These are phyloP conservation scores for Trametes polyzona DNA, from an alignment of 1,284 basidiomycete species.

Conservation along the genomic window DNA sequence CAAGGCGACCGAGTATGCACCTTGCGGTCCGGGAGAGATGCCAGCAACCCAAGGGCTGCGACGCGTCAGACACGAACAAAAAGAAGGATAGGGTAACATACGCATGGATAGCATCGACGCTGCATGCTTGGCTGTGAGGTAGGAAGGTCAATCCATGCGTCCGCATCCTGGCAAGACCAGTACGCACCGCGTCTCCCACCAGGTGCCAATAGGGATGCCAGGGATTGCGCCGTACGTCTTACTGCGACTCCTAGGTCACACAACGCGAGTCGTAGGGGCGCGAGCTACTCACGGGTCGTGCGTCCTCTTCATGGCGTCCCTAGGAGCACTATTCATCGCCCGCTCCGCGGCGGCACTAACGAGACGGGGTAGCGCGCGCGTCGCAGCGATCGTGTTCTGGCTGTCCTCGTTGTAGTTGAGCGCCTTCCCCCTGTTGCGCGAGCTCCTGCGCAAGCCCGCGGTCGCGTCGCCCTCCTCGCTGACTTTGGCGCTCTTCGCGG, in stretches of 20 bases:
- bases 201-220: conserved; percentile 74
- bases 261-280: neutral
- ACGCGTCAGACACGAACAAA: neutral
- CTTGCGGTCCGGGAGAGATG: conserved; percentile 65
- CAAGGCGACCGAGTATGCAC: conserved; percentile 80
- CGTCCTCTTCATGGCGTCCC: conserved; percentile 40
- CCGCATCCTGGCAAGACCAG: neutral
- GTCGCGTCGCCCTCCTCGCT: conserved; percentile 11
- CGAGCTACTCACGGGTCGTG: conserved; percentile 63
- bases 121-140: conserved; percentile 61
- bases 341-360: conserved; percentile 23
- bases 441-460: conserved; percentile 57
- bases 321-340: conserved; percentile 30
- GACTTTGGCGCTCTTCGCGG: conserved; percentile 22
- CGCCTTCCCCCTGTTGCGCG: conserved; percentile 62
- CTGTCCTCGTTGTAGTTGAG: conserved; percentile 53
- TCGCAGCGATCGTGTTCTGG: conserved; percentile 9
- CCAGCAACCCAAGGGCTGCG: conserved; percentile 77
- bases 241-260: conserved; percentile 25
- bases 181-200: conserved; percentile 69
- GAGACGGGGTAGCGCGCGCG: conserved; percentile 20
- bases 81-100: conserved; percentile 35
- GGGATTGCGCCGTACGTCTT: conserved; percentile 69
- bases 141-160: neutral
- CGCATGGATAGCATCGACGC: conserved; percentile 76